phyloP scores from a whole-genome alignment of 176 grass and related monocot species.

The Otatea glauca region DNA sequence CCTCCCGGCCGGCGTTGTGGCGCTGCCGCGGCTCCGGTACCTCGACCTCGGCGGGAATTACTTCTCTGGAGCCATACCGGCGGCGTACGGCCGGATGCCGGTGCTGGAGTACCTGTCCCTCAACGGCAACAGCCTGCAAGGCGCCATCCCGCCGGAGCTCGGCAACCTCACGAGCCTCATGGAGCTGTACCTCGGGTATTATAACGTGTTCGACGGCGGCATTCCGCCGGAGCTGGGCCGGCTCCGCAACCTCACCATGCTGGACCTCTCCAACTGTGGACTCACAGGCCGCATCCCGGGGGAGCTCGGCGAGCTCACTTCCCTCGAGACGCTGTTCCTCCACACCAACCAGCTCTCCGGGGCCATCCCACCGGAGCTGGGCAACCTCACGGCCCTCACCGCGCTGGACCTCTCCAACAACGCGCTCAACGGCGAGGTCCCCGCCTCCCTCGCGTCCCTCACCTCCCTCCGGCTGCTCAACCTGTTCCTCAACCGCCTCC shows the following conservation, averaged over 20 bases:
- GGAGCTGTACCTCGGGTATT: constrained; percentile 91
- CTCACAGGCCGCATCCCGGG: constrained; percentile 61
- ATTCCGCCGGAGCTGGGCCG: constrained; percentile 62
- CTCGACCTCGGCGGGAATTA: constrained; percentile 95
- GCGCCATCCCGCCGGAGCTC: constrained; percentile 64
- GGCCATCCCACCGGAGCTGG: constrained; percentile 63
- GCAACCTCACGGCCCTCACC: constrained; percentile 64
- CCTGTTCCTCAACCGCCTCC: constrained; percentile 92
- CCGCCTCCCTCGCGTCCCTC: constrained; percentile 56
- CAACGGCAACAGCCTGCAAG: constrained; percentile 86
- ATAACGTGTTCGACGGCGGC: constrained; percentile 76
- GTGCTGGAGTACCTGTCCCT: constrained; percentile 86
- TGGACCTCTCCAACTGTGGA: constrained; percentile 81
- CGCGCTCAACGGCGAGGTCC: constrained; percentile 81
- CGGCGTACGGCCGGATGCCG: constrained; percentile 63
- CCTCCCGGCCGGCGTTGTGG: constrained; percentile 57
- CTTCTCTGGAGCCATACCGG: constrained; percentile 70
- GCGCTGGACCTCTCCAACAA: constrained; percentile 98
- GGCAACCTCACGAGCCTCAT: constrained; percentile 70
- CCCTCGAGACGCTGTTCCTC: constrained; percentile 80
- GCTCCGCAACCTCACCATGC: constrained; percentile 50
- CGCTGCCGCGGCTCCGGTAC: constrained; percentile 61
- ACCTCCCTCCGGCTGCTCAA: constrained; percentile 68
- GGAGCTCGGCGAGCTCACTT: constrained; percentile 62
- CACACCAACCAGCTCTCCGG: constrained; percentile 83